These are phyloP conservation scores for Dioscorea alata DNA, from an alignment of 106 monocot genomes.

Conservation along the genomic window DNA sequence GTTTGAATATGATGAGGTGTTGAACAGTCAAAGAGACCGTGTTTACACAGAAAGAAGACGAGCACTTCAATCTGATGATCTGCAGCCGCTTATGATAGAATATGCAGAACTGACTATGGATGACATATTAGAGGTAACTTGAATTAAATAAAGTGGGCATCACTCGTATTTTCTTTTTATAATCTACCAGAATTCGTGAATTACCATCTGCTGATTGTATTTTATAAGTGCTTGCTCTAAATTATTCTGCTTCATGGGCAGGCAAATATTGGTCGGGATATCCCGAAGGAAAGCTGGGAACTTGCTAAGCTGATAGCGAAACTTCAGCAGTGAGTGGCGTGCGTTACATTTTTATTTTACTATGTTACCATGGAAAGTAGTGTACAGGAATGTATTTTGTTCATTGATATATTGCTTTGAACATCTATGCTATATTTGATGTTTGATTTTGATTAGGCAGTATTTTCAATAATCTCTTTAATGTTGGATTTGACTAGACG, in stretches of 20 bases:
- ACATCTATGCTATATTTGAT: background rate
- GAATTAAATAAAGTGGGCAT: background rate
- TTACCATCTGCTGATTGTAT: too few relatives aligned
- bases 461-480: background rate
- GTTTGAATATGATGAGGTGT: slow-evolving; percentile 94
- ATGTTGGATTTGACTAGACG: background rate
- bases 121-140: slow-evolving; percentile 87
- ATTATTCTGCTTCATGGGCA: slow-evolving; percentile 6
- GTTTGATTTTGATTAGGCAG: too few relatives aligned
- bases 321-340: slow-evolving; percentile 71
- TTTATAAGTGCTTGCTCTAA: too few relatives aligned
- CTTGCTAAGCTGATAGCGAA: slow-evolving; percentile 80
- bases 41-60: slow-evolving; percentile 87
- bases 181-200: too few relatives aligned
- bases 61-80: slow-evolving; percentile 73
- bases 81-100: slow-evolving; percentile 69
- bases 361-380: background rate
- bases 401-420: background rate
- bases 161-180: background rate
- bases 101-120: slow-evolving; percentile 97
- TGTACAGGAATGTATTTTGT: background rate
- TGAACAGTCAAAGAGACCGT: slow-evolving; percentile 93
- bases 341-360: background rate
- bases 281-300: slow-evolving; percentile 77
- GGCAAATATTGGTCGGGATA: slow-evolving; percentile 76